Evolutionary conservation across 2,329 filamentous ascomycete species (phyloP), one percentile per base, ranked within the genome.

Genomic region (Didymella arachidicola): DNA sequence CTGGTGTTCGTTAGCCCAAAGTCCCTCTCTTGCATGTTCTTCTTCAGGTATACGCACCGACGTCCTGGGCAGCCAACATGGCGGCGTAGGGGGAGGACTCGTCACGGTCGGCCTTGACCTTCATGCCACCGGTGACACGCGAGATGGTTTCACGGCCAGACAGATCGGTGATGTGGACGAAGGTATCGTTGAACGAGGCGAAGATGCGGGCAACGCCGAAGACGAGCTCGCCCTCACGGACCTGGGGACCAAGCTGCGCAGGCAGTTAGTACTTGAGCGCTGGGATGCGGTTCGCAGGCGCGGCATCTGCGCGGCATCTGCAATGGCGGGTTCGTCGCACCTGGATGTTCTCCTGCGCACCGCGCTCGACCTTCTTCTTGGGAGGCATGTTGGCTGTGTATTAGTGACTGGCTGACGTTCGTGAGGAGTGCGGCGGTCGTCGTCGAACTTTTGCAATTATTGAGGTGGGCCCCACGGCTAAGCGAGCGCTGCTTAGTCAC

Each of bases 61-160:
- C 77, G 82, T 97, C 93, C 88, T 99, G 95, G 72, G 95, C 95
- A 84, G 95, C 95, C 91, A 99, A 93, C 95, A 99, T 99, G 84
- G 95, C 95, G 78, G 95, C 95, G 88, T 99, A 99, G 77, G 95
- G 95, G 73, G 95, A 98, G 78, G 94, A 98, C 87, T 99, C 95
- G 86, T 99, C 95, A 88, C 95, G 94, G 80, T 99, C 75, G 57
- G 74, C 74, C 71, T 99, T 99, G 89, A 99, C 95, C 89, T 99
- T 99, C 95, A 99, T 99, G 80, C 96, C 96, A 86, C 96, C 95
- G 78, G 96, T 99, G 75, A 99, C 94, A 92, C 95, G 93, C 89
- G 89, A 92, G 86, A 99, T 97, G 85, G 96, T 99, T 91, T 99
- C 95, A 84, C 95, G 95, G 85, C 95, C 95, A 85, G 79, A 81